These are phyloP conservation scores for Artemisia annua DNA, from an alignment of 129 eudicot species.

Conservation along the genomic window DNA sequence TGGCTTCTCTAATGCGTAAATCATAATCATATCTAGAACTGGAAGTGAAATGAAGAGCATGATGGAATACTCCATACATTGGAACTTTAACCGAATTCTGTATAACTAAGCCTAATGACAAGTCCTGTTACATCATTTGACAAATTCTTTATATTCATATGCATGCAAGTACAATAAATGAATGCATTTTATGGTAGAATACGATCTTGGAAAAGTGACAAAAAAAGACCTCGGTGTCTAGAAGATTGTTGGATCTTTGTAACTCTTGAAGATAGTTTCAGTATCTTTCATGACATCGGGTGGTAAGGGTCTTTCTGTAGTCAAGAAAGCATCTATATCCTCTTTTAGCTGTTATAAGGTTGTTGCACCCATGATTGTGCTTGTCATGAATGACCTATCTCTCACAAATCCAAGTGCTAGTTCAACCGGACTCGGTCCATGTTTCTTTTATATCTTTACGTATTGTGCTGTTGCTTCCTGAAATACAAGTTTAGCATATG, in stretches of 20 bases:
- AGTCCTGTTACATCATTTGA: too few species aligned
- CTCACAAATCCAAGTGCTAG: constrained; percentile 81
- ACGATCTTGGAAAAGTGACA: not conserved
- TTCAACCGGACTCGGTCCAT: constrained; percentile 70
- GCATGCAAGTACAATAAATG: too few species aligned
- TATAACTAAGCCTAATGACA: too few species aligned
- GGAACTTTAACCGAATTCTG: too few species aligned
- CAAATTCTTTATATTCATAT: not conserved
- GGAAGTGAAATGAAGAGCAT: too few species aligned
- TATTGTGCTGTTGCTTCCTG: constrained; percentile 84
- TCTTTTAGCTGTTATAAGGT: constrained; percentile 78
- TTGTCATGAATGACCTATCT: constrained; percentile 80
- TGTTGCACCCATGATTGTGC: constrained; percentile 93
- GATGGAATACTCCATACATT: too few species aligned
- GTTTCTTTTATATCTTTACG: constrained; percentile 71
- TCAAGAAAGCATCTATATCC: constrained; percentile 71
- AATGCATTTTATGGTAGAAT: too few species aligned
- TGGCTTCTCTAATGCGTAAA: too few species aligned
- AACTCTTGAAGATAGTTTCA: constrained; percentile 66
- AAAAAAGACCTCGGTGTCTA: constrained; percentile 28
- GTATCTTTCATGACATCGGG: constrained; percentile 65
- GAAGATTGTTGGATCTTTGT: constrained; percentile 78
- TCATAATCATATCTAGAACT: too few species aligned
- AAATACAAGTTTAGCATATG: not conserved
- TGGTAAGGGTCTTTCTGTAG: constrained; percentile 64